phyloP scores from a whole-genome alignment of 495 filamentous ascomycete genomes.

The Wilcoxina mikolae region DNA sequence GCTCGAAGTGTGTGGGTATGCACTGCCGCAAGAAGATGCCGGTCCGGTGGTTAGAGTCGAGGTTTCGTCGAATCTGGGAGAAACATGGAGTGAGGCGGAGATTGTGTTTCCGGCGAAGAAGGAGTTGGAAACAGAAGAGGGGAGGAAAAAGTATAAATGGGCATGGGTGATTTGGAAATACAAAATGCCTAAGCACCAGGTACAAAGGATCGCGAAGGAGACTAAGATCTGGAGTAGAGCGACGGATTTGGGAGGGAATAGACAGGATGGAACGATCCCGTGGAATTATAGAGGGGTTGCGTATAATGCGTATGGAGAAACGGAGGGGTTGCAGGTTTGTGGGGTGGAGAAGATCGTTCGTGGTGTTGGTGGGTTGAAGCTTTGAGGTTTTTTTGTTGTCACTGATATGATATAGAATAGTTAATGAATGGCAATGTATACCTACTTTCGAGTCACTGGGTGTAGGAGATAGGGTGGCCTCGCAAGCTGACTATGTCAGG shows the following conservation, averaged over 20 bases:
- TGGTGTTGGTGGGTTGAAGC: constrained; percentile 2
- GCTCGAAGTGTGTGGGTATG: constrained; percentile 42
- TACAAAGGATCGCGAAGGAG: constrained; percentile 28
- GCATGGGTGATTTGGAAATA: constrained; percentile 25
- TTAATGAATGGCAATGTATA: no score
- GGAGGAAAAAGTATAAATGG: constrained; percentile 22
- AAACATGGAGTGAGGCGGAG: constrained; percentile 38
- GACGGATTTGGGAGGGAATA: constrained; percentile 38
- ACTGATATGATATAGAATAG: no score
- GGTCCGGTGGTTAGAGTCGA: constrained; percentile 42
- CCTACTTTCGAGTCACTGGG: no score
- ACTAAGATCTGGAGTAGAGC: constrained; percentile 39
- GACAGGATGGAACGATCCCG: constrained; percentile 34
- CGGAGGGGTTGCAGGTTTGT: constrained; percentile 32
- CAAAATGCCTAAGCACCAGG: constrained; percentile 4
- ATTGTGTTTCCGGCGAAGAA: constrained; percentile 21
- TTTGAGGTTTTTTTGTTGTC: background rate
- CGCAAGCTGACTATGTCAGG: no score
- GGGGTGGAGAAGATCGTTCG: background rate
- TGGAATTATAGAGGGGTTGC: constrained; percentile 49
- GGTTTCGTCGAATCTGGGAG: constrained; percentile 37
- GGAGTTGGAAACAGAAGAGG: constrained; percentile 9
- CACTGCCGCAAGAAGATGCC: constrained; percentile 38
- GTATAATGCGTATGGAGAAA: constrained; percentile 47
- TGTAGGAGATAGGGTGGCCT: no score